These are phyloP conservation scores for Sherardia arvensis DNA, from an alignment of 257 asterid species.

Conservation along the genomic window DNA sequence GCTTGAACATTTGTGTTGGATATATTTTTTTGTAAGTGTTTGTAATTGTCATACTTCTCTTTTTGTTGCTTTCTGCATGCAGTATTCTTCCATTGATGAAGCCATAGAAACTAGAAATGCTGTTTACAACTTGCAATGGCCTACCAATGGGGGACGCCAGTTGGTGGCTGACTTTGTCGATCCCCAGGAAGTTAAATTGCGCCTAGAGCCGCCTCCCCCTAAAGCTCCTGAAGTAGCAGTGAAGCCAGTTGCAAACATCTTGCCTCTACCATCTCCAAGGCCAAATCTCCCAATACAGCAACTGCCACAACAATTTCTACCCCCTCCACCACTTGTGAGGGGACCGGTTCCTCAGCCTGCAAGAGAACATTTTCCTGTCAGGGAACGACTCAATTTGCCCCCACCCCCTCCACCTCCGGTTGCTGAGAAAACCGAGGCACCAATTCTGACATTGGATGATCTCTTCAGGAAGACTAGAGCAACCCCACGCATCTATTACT, in stretches of 20 bases:
- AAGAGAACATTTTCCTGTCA: conserved; percentile 41
- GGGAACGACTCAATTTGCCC: conserved; percentile 54
- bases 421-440: conserved; percentile 66
- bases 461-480: conserved; percentile 74
- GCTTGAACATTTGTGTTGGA: not conserved
- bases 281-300: conserved; percentile 41
- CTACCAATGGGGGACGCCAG: conserved; percentile 66
- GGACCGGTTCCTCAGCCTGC: conserved; percentile 36
- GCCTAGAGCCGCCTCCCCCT: conserved; percentile 51
- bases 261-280: conserved; percentile 48
- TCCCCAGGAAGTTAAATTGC: conserved; percentile 63
- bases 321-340: conserved; percentile 31
- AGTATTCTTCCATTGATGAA: conserved; percentile 79
- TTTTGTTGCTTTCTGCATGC: conserved; percentile 21
- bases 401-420: conserved; percentile 61
- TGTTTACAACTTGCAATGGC: conserved; percentile 90
- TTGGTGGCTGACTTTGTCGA: conserved; percentile 75
- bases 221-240: conserved; percentile 35
- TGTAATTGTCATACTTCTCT: not conserved
- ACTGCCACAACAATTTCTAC: conserved; percentile 28
- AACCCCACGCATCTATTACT: conserved; percentile 70
- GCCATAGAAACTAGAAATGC: conserved; percentile 79
- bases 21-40: not conserved
- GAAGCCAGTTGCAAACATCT: conserved; percentile 17
- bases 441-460: conserved; percentile 77